Percentiles rank a stretch among this genome's conserved stretches.
Evolutionary conservation across 768 basidiomycete species (phyloP).

Genomic region (Leccinum ochraceum): DNA sequence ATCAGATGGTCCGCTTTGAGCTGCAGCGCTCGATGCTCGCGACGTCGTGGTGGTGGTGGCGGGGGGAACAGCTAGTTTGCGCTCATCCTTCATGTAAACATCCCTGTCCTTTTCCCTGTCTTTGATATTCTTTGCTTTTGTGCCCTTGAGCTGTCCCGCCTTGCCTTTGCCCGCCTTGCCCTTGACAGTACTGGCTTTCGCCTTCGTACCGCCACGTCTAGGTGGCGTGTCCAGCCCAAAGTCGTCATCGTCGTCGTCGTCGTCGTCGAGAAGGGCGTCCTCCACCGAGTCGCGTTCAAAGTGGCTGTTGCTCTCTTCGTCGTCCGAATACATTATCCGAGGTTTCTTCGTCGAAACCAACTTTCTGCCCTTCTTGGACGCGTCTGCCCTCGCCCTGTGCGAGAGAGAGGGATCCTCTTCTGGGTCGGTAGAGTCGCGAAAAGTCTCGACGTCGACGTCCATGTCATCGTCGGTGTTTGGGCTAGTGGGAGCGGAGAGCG

Average conservation of each 20-base stretch:
- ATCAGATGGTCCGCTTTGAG: slow-evolving; percentile 33
- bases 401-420: neutral
- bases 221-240: slow-evolving; percentile 24
- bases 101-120: slow-evolving; percentile 37
- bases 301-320: slow-evolving; percentile 29
- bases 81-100: slow-evolving; percentile 44
- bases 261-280: slow-evolving; percentile 26
- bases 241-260: slow-evolving; percentile 28
- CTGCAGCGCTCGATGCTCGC: slow-evolving; percentile 33
- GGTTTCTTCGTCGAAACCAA: slow-evolving; percentile 17
- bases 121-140: slow-evolving; percentile 33
- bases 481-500: slow-evolving; percentile 30
- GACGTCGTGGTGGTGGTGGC: slow-evolving; percentile 20
- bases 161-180: slow-evolving; percentile 28
- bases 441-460: slow-evolving; percentile 44
- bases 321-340: slow-evolving; percentile 31
- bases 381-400: slow-evolving; percentile 7
- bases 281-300: slow-evolving; percentile 28
- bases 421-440: neutral
- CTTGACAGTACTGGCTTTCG: slow-evolving; percentile 25
- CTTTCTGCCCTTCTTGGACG: slow-evolving; percentile 20
- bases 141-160: slow-evolving; percentile 14
- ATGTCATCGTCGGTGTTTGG: slow-evolving; percentile 47
- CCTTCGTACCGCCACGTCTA: slow-evolving; percentile 26
- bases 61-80: slow-evolving; percentile 30